Conservation (phyloP, 2,329 filamentous ascomycete genomes). For the Penicillium janthinellum region DNA sequence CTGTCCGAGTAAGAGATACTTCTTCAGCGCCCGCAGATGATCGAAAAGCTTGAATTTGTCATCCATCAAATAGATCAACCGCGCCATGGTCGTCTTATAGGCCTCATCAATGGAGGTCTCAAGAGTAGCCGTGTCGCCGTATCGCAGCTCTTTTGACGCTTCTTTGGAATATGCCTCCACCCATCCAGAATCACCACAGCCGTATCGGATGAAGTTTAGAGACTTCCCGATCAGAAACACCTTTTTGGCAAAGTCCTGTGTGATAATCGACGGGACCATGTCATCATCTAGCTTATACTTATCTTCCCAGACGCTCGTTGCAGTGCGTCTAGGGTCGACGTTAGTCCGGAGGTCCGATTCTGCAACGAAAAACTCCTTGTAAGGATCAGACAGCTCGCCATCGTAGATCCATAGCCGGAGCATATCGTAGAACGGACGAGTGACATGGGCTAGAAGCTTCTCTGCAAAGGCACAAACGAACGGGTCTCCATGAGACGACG, state of each 20-base stretch:
- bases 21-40: constrained; percentile 87
- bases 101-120: constrained; percentile 95
- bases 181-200: constrained; percentile 91
- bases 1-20: constrained; percentile 90
- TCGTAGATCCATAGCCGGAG: constrained; percentile 97
- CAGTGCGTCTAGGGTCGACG: constrained; percentile 52
- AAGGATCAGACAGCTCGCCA: constrained; percentile 95
- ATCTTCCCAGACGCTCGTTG: constrained; percentile 95
- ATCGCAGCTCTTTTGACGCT: constrained; percentile 85
- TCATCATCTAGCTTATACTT: constrained; percentile 84
- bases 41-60: constrained; percentile 94
- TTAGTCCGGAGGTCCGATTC: constrained; percentile 68
- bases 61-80: constrained; percentile 89
- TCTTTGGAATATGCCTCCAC: constrained; percentile 93
- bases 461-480: constrained; percentile 94
- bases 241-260: constrained; percentile 89
- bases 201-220: constrained; percentile 95
- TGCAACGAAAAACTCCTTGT: constrained; percentile 90
- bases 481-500: constrained; percentile 90
- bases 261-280: constrained; percentile 93
- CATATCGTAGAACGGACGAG: constrained; percentile 94
- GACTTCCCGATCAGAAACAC: constrained; percentile 98
- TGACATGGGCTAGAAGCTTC: constrained; percentile 80
- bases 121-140: constrained; percentile 88
- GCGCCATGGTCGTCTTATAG: constrained; percentile 97